Percentiles rank a stretch among this genome's conserved stretches.
Conservation (phyloP, 306 rosid genomes). For the Ziziphus jujuba region DNA sequence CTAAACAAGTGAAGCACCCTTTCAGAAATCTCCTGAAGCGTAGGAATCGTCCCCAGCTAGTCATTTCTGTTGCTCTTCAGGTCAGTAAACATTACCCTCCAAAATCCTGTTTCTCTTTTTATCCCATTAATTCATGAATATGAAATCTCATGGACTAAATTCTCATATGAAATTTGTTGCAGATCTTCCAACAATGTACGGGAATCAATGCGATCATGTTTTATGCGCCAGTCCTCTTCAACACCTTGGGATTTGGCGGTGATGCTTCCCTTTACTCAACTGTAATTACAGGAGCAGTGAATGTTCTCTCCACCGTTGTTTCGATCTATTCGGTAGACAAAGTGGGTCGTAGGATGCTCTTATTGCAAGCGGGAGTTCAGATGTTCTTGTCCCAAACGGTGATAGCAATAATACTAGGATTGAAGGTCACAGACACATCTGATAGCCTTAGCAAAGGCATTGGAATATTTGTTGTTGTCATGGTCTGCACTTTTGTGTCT, state of each 20-base stretch:
- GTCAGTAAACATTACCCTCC: slow-evolving; percentile 17
- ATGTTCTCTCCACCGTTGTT: slow-evolving; percentile 60
- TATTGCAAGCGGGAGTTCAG: slow-evolving; percentile 74
- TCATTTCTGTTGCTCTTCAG: slow-evolving; percentile 72
- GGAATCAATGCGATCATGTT: slow-evolving; percentile 98
- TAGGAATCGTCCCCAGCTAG: slow-evolving; percentile 66
- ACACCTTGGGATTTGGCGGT: slow-evolving; percentile 59
- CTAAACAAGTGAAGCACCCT: slow-evolving; percentile 72
- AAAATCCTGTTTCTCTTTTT: not conserved
- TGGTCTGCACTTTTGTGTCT: slow-evolving; percentile 70
- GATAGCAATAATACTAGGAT: slow-evolving; percentile 57
- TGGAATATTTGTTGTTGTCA: slow-evolving; percentile 56
- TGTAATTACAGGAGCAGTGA: slow-evolving; percentile 75
- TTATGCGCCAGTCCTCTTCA: slow-evolving; percentile 76
- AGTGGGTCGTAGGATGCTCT: slow-evolving; percentile 55
- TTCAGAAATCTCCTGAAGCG: slow-evolving; percentile 66
- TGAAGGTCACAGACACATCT: slow-evolving; percentile 49
- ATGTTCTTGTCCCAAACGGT: slow-evolving; percentile 72
- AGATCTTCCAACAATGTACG: slow-evolving; percentile 87
- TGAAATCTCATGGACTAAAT: no score
- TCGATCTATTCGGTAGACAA: slow-evolving; percentile 77
- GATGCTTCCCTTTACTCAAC: slow-evolving; percentile 80
- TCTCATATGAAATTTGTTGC: slow-evolving; percentile 3
- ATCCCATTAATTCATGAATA: not conserved
- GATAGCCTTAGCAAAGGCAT: slow-evolving; percentile 30